Conservation (phyloP, 805 yeast species). For the Saccharomyces mikatae region DNA sequence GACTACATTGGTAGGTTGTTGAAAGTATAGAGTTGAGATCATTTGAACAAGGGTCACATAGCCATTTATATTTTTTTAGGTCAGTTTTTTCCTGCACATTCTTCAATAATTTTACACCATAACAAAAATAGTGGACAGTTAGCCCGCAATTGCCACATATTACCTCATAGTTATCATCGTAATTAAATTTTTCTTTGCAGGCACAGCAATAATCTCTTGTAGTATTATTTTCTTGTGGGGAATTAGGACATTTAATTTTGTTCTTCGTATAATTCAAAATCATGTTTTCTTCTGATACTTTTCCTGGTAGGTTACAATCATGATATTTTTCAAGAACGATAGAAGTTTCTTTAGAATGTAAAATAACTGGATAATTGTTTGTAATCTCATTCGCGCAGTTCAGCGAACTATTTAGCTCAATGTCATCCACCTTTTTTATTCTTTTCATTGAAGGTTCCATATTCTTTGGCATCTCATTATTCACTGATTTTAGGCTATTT, state of each 20-base stretch:
- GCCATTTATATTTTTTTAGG: slow-evolving; percentile 46
- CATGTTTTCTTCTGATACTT: not conserved
- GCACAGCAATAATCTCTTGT: slow-evolving; percentile 44
- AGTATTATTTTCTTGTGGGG: not conserved
- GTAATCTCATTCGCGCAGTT: not conserved
- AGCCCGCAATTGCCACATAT: slow-evolving; percentile 61
- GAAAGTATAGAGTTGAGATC: slow-evolving; percentile 52
- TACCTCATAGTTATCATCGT: slow-evolving; percentile 21
- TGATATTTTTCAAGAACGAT: not conserved
- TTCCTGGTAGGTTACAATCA: not conserved
- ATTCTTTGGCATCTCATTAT: not conserved
- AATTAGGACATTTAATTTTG: not conserved
- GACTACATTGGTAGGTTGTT: slow-evolving; percentile 50
- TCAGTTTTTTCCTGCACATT: not conserved
- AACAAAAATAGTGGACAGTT: slow-evolving; percentile 62
- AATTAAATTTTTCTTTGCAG: slow-evolving; percentile 35
- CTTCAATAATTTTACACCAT: slow-evolving; percentile 38
- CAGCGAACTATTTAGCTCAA: not conserved
- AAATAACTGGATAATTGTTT: not conserved
- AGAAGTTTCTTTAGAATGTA: not conserved
- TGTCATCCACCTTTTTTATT: not conserved
- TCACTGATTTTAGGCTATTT: not conserved
- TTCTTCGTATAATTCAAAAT: not conserved
- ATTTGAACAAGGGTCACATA: slow-evolving; percentile 73
- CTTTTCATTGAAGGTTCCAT: not conserved